phyloP scores from a whole-genome alignment of 2,329 filamentous ascomycete species.

The Ophiostoma ips region DNA sequence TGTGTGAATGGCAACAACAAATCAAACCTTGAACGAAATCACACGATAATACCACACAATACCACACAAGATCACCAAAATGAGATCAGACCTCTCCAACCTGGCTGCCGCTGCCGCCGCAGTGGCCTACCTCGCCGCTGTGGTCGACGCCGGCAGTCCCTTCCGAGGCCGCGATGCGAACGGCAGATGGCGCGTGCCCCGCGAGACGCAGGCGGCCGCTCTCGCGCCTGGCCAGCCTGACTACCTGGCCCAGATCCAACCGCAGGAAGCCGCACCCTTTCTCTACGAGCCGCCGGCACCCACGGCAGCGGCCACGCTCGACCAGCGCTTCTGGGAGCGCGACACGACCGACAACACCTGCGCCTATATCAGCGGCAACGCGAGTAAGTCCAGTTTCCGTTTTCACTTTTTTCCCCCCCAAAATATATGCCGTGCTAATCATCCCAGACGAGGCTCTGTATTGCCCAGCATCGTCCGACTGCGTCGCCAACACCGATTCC shows the following conservation, averaged over 20 bases:
- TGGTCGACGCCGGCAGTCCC: conserved; percentile 1
- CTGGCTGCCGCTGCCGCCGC: background rate
- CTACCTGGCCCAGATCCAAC: conserved; percentile 13
- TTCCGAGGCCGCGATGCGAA: conserved; percentile 9
- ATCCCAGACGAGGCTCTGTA: conserved; percentile 16
- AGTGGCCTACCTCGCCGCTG: background rate
- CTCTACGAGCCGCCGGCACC: conserved; percentile 12
- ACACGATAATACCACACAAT: too few species aligned
- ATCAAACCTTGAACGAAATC: too few species aligned
- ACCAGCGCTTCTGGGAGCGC: conserved; percentile 14
- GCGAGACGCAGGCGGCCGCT: conserved; percentile 13
- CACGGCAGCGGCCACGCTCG: conserved; percentile 8
- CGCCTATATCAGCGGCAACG: conserved; percentile 19
- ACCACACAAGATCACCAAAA: background rate
- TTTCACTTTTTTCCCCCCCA: too few species aligned
- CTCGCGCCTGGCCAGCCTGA: conserved; percentile 5
- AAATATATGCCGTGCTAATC: too few species aligned
- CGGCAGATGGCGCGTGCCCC: conserved; percentile 16
- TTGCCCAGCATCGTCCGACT: conserved; percentile 17
- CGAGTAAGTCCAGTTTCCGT: conserved; percentile 9
- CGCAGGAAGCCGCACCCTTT: background rate
- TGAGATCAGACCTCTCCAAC: background rate
- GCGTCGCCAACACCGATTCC: conserved; percentile 19
- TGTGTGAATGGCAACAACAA: background rate
- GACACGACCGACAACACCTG: conserved; percentile 19